Percentiles rank a stretch among this genome's conserved stretches.
Evolutionary conservation across 345 rosid genomes (phyloP).

Genomic region (Syzygium jambos): DNA sequence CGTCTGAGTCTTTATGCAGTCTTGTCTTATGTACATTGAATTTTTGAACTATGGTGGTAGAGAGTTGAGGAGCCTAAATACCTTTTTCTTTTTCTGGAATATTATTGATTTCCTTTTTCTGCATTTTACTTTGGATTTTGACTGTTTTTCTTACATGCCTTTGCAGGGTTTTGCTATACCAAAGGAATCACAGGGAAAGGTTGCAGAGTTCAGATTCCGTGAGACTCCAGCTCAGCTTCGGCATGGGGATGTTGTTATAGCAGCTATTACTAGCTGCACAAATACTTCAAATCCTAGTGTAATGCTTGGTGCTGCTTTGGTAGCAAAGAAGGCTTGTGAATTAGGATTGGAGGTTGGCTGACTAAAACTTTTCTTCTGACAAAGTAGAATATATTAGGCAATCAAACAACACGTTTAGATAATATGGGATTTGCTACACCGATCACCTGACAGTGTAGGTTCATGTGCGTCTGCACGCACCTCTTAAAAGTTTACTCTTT

Average conservation of each 20-base stretch:
- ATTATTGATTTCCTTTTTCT: not conserved
- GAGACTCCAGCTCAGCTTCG: slow-evolving; percentile 63
- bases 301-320: slow-evolving; percentile 96
- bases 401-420: not conserved
- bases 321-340: slow-evolving; percentile 90
- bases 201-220: slow-evolving; percentile 52
- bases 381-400: not conserved
- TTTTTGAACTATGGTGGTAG: not conserved
- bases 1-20: not conserved
- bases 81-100: not conserved
- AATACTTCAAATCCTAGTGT: slow-evolving; percentile 96
- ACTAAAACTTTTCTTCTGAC: not conserved
- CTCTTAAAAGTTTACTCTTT: not conserved
- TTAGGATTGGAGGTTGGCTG: slow-evolving; percentile 70
- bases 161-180: slow-evolving; percentile 77
- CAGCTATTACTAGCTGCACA: slow-evolving; percentile 96
- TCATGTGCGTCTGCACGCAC: not conserved
- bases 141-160: not conserved
- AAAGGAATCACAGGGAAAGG: slow-evolving; percentile 70
- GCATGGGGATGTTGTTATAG: slow-evolving; percentile 91
- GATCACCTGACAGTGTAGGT: not conserved
- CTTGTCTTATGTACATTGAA: not conserved
- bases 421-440: not conserved
- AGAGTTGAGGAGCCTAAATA: not conserved
- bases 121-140: not conserved